phyloP scores from a whole-genome alignment of 352 stramenopile genomes.

The Pythium diclinum region DNA sequence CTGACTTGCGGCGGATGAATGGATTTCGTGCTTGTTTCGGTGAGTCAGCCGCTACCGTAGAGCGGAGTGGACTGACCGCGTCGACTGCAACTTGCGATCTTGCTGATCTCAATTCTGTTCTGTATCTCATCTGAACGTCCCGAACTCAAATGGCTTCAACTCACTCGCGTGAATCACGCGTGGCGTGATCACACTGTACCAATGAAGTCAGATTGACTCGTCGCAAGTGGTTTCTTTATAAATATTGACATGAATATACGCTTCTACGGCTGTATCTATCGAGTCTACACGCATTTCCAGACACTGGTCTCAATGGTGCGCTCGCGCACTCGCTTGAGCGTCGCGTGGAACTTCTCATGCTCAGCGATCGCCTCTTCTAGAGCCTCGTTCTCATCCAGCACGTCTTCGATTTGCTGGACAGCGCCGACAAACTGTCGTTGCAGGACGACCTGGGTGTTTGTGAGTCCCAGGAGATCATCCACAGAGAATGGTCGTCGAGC shows the following conservation, averaged over 20 bases:
- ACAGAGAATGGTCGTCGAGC: slow-evolving; percentile 3
- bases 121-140: not conserved
- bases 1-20: not conserved
- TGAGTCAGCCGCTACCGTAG: not conserved
- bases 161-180: not conserved
- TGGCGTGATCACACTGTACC: not conserved
- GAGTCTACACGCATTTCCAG: slow-evolving; percentile 25
- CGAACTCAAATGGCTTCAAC: slow-evolving; percentile 8
- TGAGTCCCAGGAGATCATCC: slow-evolving; percentile 18
- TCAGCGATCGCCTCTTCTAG: slow-evolving; percentile 26
- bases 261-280: not conserved
- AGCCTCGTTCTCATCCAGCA: slow-evolving; percentile 27
- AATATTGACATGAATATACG: not conserved
- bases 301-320: slow-evolving; percentile 18
- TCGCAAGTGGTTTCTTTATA: not conserved
- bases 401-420: slow-evolving; percentile 22
- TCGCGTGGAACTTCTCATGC: slow-evolving; percentile 29
- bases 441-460: slow-evolving; percentile 10
- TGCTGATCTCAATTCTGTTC: not conserved
- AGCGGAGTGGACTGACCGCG: not conserved
- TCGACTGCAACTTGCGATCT: not conserved
- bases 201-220: no score
- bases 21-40: not conserved
- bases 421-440: slow-evolving; percentile 16
- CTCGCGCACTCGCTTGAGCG: slow-evolving; percentile 24